Evolutionary conservation across 257 asterid genomes (phyloP), one percentile per base, ranked within the genome.

Genomic region (Haberlea rhodopensis): DNA sequence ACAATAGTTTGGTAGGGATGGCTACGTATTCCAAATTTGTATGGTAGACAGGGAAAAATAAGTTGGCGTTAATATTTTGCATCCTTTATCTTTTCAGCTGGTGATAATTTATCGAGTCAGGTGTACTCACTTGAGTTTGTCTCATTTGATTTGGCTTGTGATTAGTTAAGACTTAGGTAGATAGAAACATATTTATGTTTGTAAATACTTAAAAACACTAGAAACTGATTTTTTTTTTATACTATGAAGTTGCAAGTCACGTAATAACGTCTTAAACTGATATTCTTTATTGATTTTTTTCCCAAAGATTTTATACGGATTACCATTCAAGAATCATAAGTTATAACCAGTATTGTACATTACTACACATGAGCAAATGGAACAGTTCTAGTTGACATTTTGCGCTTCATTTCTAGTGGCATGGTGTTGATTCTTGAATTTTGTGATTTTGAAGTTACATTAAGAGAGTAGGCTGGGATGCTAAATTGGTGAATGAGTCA

Each of bases 401-500:
- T 11, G 45, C 11, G n/a, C n/a, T 11, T 37, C 46, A 37, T 37
- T 11, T 29, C 40, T 32, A 32, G 8, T 32, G 40, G 13, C 9
- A 21, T 5, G 6, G 52, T 55, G 20, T n/a, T 66, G 8, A 57
- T 73, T 56, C 18, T 74, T 24, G 26, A 53, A n/a, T 29, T 10
- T 53, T 62, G 53, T 69, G 71, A 60, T 32, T 10, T 8, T 79
- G 82, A 81, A 94, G 99, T 45, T 85, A 75, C 56, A 71, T 94
- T 7, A 69, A 76, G 72, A 68, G 75, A 60, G 86, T 72, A 37
- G 95, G 99, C 0, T 94, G 99, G 99, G 94, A 94, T 75, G 81
- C 75, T 21, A 81, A 89, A 67, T 76, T 92, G 54, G 99, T 94
- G 76, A 86, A 84, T 18, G 94, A 94, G 55, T 87, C 99, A 6